Conservation (phyloP, 1,284 basidiomycete genomes). For the Tausonia pullulans region DNA sequence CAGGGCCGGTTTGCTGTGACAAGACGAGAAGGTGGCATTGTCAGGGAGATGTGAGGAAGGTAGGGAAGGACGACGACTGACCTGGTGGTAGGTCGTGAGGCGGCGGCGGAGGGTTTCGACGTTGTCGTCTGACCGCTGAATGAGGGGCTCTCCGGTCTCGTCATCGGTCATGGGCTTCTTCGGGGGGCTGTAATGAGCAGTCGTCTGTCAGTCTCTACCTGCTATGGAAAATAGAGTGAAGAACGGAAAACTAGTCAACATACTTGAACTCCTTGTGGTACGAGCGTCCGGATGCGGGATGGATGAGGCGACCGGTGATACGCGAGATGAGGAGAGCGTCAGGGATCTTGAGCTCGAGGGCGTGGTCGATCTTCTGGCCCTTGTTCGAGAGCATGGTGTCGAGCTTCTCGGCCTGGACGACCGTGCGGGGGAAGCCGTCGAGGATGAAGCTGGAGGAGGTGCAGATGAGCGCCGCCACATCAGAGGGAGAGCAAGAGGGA, state of each 20-base stretch:
- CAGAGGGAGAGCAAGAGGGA: neutral
- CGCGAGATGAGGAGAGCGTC: conserved; percentile 93
- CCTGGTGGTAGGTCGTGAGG: conserved; percentile 67
- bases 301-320: conserved; percentile 91
- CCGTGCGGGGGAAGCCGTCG: conserved; percentile 96
- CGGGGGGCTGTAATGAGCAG: conserved; percentile 56
- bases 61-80: conserved; percentile 2
- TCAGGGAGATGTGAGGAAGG: neutral
- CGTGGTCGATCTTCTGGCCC: conserved; percentile 80
- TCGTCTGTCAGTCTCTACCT: neutral
- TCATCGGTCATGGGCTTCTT: conserved; percentile 93
- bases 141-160: conserved; percentile 84
- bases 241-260: conserved; percentile 32
- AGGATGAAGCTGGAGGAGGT: conserved; percentile 67
- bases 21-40: neutral
- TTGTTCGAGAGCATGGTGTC: conserved; percentile 75
- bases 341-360: conserved; percentile 83
- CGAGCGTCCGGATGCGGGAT: conserved; percentile 74
- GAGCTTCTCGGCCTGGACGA: conserved; percentile 94
- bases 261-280: conserved; percentile 95
- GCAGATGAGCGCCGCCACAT: neutral
- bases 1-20: conserved; percentile 71
- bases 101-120: conserved; percentile 87
- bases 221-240: neutral
- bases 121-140: conserved; percentile 87